Conservation (phyloP, 192 early-diverging fungal species). For the Umbelopsis ramanniana region DNA sequence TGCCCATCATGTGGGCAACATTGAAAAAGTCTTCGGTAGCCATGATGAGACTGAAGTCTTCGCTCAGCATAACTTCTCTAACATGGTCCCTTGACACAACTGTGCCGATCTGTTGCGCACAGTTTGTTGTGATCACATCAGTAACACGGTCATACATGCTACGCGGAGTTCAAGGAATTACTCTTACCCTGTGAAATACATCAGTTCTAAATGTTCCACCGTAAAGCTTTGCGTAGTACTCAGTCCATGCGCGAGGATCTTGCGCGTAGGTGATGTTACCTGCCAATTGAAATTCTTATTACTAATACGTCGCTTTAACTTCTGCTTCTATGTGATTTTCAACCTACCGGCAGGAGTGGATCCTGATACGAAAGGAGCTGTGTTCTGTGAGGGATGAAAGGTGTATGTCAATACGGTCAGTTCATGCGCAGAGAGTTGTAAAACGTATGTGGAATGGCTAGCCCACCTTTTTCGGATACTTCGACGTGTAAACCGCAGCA, state of each 20-base stretch:
- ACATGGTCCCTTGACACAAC: constrained; percentile 9
- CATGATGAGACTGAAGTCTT: neutral
- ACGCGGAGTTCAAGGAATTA: neutral
- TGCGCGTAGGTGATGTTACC: neutral
- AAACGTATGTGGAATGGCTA: neutral
- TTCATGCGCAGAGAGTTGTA: neutral
- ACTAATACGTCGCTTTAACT: neutral
- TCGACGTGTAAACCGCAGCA: neutral
- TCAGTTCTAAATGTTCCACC: constrained; percentile 12
- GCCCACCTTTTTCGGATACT: neutral
- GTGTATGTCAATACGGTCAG: neutral
- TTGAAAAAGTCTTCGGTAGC: neutral
- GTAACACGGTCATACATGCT: neutral
- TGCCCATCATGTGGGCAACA: neutral
- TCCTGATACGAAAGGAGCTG: neutral
- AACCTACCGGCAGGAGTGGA: neutral
- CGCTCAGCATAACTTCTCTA: constrained; percentile 2
- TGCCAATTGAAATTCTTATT: neutral
- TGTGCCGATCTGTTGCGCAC: neutral
- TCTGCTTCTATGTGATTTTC: neutral
- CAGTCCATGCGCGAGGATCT: neutral
- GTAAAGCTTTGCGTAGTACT: neutral
- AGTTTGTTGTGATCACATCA: too few species aligned
- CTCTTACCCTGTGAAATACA: constrained; percentile 16
- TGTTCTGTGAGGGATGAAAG: neutral